Percentiles rank a stretch among this genome's conserved stretches.
These are phyloP conservation scores for Chaetomium cochliodes DNA, from an alignment of 495 filamentous ascomycete species.

Conservation along the genomic window DNA sequence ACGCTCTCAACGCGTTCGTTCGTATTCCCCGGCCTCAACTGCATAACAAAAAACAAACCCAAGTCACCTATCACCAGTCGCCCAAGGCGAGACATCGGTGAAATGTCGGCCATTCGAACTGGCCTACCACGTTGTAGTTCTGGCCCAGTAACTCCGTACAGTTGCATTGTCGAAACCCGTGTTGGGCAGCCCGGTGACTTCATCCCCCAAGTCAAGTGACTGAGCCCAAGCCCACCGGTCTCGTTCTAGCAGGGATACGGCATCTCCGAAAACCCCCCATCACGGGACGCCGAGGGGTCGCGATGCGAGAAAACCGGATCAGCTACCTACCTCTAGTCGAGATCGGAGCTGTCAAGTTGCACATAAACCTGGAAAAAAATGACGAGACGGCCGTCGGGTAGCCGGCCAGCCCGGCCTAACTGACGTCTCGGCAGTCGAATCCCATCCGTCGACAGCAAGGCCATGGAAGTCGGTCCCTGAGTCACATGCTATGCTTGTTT, in stretches of 20 bases:
- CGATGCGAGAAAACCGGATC: neutral
- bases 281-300: neutral
- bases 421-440: no score
- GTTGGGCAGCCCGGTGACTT: neutral
- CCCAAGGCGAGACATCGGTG: constrained; percentile 5
- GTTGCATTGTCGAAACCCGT: constrained; percentile 1
- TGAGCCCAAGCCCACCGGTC: neutral
- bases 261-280: neutral
- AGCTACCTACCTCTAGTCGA: no score
- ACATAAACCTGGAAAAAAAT: neutral
- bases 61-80: neutral
- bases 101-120: neutral
- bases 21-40: neutral
- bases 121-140: neutral
- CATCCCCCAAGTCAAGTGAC: constrained; percentile 3
- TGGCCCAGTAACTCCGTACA: neutral
- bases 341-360: constrained; percentile 4
- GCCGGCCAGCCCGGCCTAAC: no score
- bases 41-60: neutral
- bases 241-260: constrained; percentile 1
- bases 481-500: constrained; percentile 7
- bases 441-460: neutral
- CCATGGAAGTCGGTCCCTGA: neutral
- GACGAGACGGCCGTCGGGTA: neutral
- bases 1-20: neutral